These are phyloP conservation scores for Lactifluus echinatus DNA, from an alignment of 768 basidiomycete genomes.

Conservation along the genomic window DNA sequence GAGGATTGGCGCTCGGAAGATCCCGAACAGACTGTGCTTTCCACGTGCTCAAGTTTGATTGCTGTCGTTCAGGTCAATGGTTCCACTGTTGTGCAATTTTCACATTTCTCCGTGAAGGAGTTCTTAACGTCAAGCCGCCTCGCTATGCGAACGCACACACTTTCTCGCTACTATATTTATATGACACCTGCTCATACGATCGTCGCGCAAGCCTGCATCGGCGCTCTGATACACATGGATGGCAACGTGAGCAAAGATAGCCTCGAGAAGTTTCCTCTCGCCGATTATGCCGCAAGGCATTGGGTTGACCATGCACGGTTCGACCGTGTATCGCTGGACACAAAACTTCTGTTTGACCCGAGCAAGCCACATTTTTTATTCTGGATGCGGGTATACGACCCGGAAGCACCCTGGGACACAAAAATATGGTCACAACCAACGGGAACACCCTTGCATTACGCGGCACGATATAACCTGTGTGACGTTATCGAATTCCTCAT, in stretches of 20 bases:
- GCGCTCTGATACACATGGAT: not conserved
- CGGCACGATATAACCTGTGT: too few relatives aligned
- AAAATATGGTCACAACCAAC: too few relatives aligned
- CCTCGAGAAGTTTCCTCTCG: not conserved
- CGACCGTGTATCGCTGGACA: not conserved
- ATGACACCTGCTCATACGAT: not conserved
- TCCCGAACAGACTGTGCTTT: not conserved
- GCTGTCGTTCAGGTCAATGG: not conserved
- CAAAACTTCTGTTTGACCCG: too few relatives aligned
- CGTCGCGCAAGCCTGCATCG: not conserved
- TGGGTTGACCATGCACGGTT: not conserved
- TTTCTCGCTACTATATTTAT: not conserved
- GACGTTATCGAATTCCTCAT: too few relatives aligned
- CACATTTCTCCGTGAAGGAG: not conserved
- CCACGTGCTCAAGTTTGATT: not conserved
- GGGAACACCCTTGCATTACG: too few relatives aligned
- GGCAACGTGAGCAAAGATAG: not conserved
- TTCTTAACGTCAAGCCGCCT: not conserved
- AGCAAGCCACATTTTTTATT: too few relatives aligned
- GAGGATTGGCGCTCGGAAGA: not conserved
- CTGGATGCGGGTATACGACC: too few relatives aligned
- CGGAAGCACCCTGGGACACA: too few relatives aligned
- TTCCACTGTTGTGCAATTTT: not conserved
- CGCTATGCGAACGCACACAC: not conserved
- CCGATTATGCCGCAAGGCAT: not conserved